Evolutionary conservation across 2,329 filamentous ascomycete genomes (phyloP).

Genomic region (Botryotinia convoluta): DNA sequence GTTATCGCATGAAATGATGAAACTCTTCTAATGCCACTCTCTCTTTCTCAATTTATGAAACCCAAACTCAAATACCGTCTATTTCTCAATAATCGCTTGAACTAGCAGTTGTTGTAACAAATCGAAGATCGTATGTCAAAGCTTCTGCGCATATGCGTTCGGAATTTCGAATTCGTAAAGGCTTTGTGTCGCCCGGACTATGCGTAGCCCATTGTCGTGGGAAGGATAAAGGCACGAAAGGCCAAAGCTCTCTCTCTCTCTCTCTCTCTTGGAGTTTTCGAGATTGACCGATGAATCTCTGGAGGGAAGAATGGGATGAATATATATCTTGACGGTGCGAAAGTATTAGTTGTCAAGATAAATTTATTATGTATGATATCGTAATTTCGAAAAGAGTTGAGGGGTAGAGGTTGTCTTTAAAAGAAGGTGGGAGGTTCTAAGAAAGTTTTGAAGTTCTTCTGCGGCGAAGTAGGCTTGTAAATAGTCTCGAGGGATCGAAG

Average conservation of each 20-base stretch:
- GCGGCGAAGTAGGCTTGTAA: constrained; percentile 13
- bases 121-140: constrained; percentile 26
- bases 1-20: constrained; percentile 24
- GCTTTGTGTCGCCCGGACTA: constrained; percentile 35
- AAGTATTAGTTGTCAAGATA: background rate
- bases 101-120: constrained; percentile 28
- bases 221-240: constrained; percentile 22
- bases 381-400: background rate
- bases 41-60: constrained; percentile 27
- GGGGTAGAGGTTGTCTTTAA: background rate
- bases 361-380: background rate
- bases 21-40: constrained; percentile 19
- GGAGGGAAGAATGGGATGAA: background rate
- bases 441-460: constrained; percentile 4
- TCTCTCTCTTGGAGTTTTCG: constrained; percentile 12
- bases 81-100: constrained; percentile 22
- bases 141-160: constrained; percentile 29
- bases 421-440: constrained; percentile 10
- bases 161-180: constrained; percentile 23
- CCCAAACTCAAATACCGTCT: constrained; percentile 27
- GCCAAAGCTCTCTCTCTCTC: constrained; percentile 20
- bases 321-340: background rate
- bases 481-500: constrained; percentile 19
- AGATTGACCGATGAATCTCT: constrained; percentile 5
- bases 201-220: constrained; percentile 37